Conservation (phyloP, 768 basidiomycete species). For the Calocera viscosa region DNA sequence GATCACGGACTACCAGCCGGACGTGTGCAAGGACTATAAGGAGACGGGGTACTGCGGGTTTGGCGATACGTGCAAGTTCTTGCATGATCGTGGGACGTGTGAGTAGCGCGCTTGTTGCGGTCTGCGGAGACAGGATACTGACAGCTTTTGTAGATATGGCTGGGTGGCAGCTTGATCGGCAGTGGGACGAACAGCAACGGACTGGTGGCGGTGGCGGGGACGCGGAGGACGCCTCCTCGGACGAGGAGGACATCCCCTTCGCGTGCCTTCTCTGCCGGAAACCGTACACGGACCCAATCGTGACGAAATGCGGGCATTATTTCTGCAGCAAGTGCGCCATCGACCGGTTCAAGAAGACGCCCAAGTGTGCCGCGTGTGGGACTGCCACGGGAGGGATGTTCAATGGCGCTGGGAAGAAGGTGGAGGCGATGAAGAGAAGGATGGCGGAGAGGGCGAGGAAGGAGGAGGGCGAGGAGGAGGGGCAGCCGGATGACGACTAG, state of each 20-base stretch:
- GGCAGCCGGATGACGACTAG: constrained; percentile 6
- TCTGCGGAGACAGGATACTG: constrained; percentile 12
- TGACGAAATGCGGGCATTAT: constrained; percentile 93
- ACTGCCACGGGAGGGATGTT: constrained; percentile 91
- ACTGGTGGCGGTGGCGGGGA: constrained; percentile 34
- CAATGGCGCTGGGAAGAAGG: constrained; percentile 86
- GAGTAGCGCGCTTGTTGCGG: neutral
- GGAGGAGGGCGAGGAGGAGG: constrained; percentile 30
- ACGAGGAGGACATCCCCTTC: constrained; percentile 86
- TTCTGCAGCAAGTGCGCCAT: constrained; percentile 93
- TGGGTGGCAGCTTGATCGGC: constrained; percentile 96
- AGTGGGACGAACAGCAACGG: constrained; percentile 63
- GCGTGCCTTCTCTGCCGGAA: constrained; percentile 97
- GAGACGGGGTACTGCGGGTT: constrained; percentile 99
- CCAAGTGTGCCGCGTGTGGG: constrained; percentile 90
- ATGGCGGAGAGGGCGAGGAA: constrained; percentile 40
- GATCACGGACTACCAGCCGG: constrained; percentile 93
- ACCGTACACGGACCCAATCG: constrained; percentile 86
- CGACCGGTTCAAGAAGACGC: constrained; percentile 84
- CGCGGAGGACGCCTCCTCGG: constrained; percentile 47
- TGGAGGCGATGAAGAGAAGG: constrained; percentile 73
- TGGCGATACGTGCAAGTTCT: constrained; percentile 97
- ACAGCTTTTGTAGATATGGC: constrained; percentile 57
- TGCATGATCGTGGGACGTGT: constrained; percentile 96
- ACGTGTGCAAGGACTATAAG: constrained; percentile 99